Percentiles rank a stretch among this genome's conserved stretches.
Evolutionary conservation across 805 yeast genomes (phyloP).

Genomic region (Komagataella populi): DNA sequence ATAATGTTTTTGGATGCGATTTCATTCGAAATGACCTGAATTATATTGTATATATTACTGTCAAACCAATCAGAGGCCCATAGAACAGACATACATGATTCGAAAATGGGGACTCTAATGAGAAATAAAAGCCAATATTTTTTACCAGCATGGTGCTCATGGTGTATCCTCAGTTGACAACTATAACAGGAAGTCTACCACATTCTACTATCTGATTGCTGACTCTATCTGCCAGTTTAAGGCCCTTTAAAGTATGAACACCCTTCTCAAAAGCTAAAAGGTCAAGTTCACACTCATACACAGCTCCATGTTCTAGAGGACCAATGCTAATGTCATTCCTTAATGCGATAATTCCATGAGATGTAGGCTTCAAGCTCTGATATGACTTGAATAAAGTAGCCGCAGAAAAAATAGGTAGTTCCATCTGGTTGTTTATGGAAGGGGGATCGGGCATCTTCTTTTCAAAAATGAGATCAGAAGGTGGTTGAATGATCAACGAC

Average conservation of each 20-base stretch:
- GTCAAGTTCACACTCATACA: constrained; percentile 49
- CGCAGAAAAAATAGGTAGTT: constrained; percentile 16
- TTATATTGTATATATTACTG: too few relatives aligned
- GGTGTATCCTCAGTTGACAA: constrained; percentile 24
- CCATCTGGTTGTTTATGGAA: constrained; percentile 8
- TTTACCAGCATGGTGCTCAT: constrained; percentile 23
- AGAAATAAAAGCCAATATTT: too few relatives aligned
- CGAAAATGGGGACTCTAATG: too few relatives aligned
- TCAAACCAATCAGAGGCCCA: too few relatives aligned
- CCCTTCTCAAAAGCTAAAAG: constrained; percentile 56
- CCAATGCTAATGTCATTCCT: constrained; percentile 56
- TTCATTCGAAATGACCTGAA: too few relatives aligned
- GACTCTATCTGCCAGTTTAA: constrained; percentile 46
- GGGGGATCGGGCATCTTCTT: constrained; percentile 23
- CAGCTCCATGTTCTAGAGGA: constrained; percentile 42
- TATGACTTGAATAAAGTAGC: constrained; percentile 13
- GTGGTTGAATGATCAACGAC: constrained; percentile 31
- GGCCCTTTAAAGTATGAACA: constrained; percentile 46
- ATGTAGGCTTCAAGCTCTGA: constrained; percentile 14
- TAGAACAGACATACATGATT: too few relatives aligned
- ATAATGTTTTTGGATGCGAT: too few relatives aligned
- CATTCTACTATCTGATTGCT: constrained; percentile 62
- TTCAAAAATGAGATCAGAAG: constrained; percentile 19
- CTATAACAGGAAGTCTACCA: constrained; percentile 56
- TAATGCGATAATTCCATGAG: constrained; percentile 47